Evolutionary conservation across 2,329 filamentous ascomycete genomes (phyloP), one percentile per base, ranked within the genome.

Genomic region (Pseudocercospora ulei): DNA sequence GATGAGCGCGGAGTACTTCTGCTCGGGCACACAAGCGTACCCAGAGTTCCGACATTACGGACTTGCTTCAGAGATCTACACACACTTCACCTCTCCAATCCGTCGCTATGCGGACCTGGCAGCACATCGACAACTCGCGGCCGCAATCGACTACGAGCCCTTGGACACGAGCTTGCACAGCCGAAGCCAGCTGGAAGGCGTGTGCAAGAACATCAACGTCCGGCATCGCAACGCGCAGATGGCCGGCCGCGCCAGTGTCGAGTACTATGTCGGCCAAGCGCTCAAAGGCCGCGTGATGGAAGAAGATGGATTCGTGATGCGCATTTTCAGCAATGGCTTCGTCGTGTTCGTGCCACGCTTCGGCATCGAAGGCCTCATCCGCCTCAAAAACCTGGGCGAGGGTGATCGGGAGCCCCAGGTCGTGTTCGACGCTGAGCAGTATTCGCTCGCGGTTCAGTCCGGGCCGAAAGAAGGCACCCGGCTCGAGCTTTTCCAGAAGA

Each of bases 1-100:
- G 90, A 94, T 94, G 71, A 90, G 85, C 38, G 90, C 90, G 46
- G 90, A 98, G 65, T 98, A 98, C 66, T 98, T 98, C 65, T 90
- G 83, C 65, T 83, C 88, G 0, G 90, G 90, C 44, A 87, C 86
- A 4, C 86, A 95, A 60, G 77, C 87, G 0, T 88, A 90, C 60
- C 81, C 85, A 0, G 90, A 96, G 60, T 98, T 94, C 72, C 77
- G 85, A 36, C 92, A 98, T 66, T 98, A 98, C 63, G 90, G 90
- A 51, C 78, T 98, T 22, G 92, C 92, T 0, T 86, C 82, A 3
- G 83, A 92, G 56, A 98, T 98, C 60, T 98, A 98, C 68, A 98
- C 90, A 2, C 90, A 98, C 63, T 98, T 98, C 65, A 98, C 90
- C 0, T 92, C 83, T 3, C 92, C 90, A 3, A 98, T 98, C 59